Conservation (phyloP, 331 rosid species). For the Acacia pycnantha region DNA sequence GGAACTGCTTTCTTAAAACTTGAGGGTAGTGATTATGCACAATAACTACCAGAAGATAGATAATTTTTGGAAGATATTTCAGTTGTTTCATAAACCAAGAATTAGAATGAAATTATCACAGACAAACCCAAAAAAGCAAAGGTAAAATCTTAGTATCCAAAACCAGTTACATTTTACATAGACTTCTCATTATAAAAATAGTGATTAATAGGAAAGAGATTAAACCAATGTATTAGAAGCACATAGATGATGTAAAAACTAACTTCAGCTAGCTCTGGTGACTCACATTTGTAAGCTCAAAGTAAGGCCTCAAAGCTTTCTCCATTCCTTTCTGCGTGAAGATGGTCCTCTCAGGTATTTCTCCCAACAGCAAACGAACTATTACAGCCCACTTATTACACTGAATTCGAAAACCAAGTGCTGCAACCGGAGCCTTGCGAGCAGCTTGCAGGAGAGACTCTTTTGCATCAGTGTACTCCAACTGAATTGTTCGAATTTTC, state of each 20-base stretch:
- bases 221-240: neutral
- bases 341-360: slow-evolving; percentile 84
- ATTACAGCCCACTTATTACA: slow-evolving; percentile 88
- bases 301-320: slow-evolving; percentile 77
- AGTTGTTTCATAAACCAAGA: neutral
- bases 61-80: neutral
- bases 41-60: neutral
- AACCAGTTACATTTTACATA: neutral
- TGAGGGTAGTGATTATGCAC: neutral
- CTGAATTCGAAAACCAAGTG: slow-evolving; percentile 74
- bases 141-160: neutral
- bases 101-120: neutral
- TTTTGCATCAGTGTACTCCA: slow-evolving; percentile 90
- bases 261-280: neutral
- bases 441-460: slow-evolving; percentile 78
- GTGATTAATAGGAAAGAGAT: neutral
- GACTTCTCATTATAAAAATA: neutral
- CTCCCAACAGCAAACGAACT: slow-evolving; percentile 79
- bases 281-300: slow-evolving; percentile 87
- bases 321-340: slow-evolving; percentile 89
- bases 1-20: neutral
- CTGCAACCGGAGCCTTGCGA: slow-evolving; percentile 78
- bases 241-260: neutral
- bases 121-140: neutral
- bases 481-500: slow-evolving; percentile 77